Evolutionary conservation across 352 stramenopile genomes (phyloP).

Genomic region (Globisporangium barbulae): DNA sequence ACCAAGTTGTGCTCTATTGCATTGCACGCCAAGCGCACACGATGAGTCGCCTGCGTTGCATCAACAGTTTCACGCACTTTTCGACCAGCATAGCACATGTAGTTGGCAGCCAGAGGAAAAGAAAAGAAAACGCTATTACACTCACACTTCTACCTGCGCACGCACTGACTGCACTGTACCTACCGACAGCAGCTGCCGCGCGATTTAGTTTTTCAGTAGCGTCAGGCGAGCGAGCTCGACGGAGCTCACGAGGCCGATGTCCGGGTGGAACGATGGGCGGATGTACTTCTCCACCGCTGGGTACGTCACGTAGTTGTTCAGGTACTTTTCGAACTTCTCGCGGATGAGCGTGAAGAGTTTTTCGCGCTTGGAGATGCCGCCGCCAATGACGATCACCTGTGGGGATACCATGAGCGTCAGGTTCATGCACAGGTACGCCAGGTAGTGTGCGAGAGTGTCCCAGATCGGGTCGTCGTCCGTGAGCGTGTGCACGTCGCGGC

Average conservation of each 20-base stretch:
- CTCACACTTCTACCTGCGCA: constrained; percentile 1
- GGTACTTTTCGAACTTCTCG: constrained; percentile 68
- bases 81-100: neutral
- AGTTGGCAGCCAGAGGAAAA: neutral
- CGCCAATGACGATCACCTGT: constrained; percentile 95
- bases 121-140: constrained; percentile 19
- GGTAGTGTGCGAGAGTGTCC: constrained; percentile 93
- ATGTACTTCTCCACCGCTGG: constrained; percentile 75
- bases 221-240: constrained; percentile 72
- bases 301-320: constrained; percentile 83
- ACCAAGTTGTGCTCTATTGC: neutral
- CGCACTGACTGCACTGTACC: neutral
- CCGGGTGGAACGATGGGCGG: constrained; percentile 74
- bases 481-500: constrained; percentile 66
- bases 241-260: constrained; percentile 83
- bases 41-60: neutral
- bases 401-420: constrained; percentile 91
- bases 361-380: constrained; percentile 91
- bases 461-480: constrained; percentile 89
- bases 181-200: neutral
- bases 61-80: constrained; percentile 1
- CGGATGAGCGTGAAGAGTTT: constrained; percentile 83
- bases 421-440: constrained; percentile 94
- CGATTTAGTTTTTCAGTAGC: constrained; percentile 28
- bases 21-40: neutral